Percentiles rank a stretch among this genome's conserved stretches.
Conservation (phyloP, 371 early-diverging fungal genomes). For the Mortierella sp. region DNA sequence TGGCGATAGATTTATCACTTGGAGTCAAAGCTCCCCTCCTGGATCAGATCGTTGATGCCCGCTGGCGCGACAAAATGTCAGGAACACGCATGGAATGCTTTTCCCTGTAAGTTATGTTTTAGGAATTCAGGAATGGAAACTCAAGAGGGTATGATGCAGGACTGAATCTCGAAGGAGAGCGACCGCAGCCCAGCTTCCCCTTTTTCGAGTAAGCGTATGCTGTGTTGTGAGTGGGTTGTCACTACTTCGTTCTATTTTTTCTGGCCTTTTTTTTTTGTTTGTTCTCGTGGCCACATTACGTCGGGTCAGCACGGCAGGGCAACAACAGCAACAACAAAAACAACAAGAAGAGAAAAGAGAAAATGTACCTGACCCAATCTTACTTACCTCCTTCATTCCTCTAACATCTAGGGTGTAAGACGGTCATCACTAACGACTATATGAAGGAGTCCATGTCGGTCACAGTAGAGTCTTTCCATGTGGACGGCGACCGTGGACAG, state of each 20-base stretch:
- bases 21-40: conserved; percentile 66
- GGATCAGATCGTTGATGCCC: conserved; percentile 73
- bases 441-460: conserved; percentile 82
- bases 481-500: conserved; percentile 77
- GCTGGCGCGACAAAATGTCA: conserved; percentile 75
- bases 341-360: not conserved
- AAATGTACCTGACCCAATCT: not conserved
- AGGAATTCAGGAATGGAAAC: not conserved
- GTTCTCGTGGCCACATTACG: conserved; percentile 30
- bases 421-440: conserved; percentile 67
- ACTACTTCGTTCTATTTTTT: conserved; percentile 8
- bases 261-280: not conserved
- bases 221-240: not conserved
- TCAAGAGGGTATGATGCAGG: not conserved
- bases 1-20: conserved; percentile 46
- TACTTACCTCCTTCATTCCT: not conserved
- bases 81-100: conserved; percentile 90
- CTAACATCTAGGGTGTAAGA: conserved; percentile 49
- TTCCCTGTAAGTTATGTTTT: conserved; percentile 71
- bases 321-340: not conserved
- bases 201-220: not conserved
- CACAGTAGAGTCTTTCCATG: conserved; percentile 81
- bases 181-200: not conserved
- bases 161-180: not conserved
- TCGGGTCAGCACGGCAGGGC: not conserved